Evolutionary conservation across 2,329 filamentous ascomycete genomes (phyloP).

Genomic region (Mollisia scopiformis): DNA sequence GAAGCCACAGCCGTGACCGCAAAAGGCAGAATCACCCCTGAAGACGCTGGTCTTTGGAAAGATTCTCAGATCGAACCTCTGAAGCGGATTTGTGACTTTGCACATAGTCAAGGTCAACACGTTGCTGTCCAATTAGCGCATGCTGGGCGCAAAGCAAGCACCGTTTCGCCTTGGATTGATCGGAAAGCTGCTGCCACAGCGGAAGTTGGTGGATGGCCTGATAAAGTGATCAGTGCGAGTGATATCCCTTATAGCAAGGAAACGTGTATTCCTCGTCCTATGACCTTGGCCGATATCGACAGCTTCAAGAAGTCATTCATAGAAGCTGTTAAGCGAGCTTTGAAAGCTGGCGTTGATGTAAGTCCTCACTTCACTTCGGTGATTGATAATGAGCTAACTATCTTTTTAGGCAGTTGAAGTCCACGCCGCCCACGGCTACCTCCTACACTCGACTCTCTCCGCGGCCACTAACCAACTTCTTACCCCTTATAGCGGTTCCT

Average conservation of each 20-base stretch:
- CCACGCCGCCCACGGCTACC: constrained; percentile 65
- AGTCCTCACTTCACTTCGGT: too few relatives aligned
- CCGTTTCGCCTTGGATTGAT: constrained; percentile 34
- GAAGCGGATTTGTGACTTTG: constrained; percentile 40
- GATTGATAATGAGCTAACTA: too few relatives aligned
- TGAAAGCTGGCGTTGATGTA: constrained; percentile 38
- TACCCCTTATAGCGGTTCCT: constrained; percentile 64
- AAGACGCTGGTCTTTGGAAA: constrained; percentile 33
- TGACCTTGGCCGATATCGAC: constrained; percentile 54
- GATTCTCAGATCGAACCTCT: constrained; percentile 38
- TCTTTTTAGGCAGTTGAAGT: too few relatives aligned
- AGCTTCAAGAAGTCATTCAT: constrained; percentile 36
- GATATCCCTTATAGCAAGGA: constrained; percentile 32
- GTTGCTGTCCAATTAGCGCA: constrained; percentile 71
- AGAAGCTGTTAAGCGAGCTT: constrained; percentile 35
- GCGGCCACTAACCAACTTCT: constrained; percentile 60
- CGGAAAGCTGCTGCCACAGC: background rate
- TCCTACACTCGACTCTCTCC: constrained; percentile 65
- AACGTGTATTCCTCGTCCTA: constrained; percentile 40
- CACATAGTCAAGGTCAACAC: constrained; percentile 55
- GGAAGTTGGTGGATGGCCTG: constrained; percentile 34
- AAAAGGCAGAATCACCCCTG: constrained; percentile 29
- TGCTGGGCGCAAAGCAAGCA: constrained; percentile 51
- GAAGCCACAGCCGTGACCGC: constrained; percentile 31
- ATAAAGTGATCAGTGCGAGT: constrained; percentile 46